A percentile compares a stretch with the other conserved stretches of the same genome.
These are phyloP conservation scores for Aquilaria agallochum DNA, from an alignment of 441 rosid genomes.

Conservation along the genomic window DNA sequence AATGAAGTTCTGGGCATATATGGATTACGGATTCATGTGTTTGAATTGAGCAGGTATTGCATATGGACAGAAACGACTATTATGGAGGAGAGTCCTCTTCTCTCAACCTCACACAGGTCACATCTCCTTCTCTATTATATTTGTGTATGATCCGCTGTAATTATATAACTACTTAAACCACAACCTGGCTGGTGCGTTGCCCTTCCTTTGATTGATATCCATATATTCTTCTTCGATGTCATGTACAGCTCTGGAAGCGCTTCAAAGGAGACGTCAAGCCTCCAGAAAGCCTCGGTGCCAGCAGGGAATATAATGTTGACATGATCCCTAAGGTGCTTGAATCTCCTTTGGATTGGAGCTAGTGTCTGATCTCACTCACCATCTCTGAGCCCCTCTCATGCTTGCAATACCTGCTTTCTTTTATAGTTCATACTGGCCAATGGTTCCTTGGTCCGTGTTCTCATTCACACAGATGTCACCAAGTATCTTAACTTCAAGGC, in stretches of 20 bases:
- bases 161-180: no score
- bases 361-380: neutral
- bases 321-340: slow-evolving; percentile 65
- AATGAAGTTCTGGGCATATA: no score
- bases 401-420: slow-evolving; percentile 1
- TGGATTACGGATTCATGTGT: neutral
- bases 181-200: no score
- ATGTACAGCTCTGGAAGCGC: slow-evolving; percentile 57
- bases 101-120: slow-evolving; percentile 60
- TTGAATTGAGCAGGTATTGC: slow-evolving; percentile 42
- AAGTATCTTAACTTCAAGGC: slow-evolving; percentile 76
- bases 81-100: slow-evolving; percentile 68
- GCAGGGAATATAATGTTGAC: slow-evolving; percentile 64
- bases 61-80: slow-evolving; percentile 67
- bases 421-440: slow-evolving; percentile 71
- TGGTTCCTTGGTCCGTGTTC: slow-evolving; percentile 53
- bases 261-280: slow-evolving; percentile 52
- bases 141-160: no score
- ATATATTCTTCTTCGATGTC: neutral
- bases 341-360: neutral
- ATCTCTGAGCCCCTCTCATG: neutral
- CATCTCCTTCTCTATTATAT: neutral
- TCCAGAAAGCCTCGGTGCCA: slow-evolving; percentile 50
- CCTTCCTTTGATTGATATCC: no score
- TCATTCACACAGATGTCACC: slow-evolving; percentile 70